These are phyloP conservation scores for Trichoderma atrobrunneum DNA, from an alignment of 2,329 filamentous ascomycete species.

Conservation along the genomic window DNA sequence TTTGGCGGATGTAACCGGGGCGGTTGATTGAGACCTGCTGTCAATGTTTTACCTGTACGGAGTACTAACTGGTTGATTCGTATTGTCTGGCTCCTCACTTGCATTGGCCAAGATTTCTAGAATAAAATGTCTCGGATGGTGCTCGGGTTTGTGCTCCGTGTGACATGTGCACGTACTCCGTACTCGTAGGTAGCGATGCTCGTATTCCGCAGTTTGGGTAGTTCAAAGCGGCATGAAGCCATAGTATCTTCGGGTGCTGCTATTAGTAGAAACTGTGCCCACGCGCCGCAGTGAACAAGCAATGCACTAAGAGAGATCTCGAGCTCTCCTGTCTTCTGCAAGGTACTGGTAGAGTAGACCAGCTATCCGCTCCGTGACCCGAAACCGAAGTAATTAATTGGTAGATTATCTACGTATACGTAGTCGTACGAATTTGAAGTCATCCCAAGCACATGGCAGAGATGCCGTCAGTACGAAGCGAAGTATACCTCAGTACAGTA, in stretches of 20 bases:
- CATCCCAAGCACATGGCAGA: not conserved
- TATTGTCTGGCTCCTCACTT: not conserved
- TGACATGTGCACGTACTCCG: not conserved
- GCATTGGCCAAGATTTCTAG: not conserved
- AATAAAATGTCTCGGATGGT: not conserved
- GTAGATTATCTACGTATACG: not conserved
- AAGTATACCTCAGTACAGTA: not conserved
- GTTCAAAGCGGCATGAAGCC: not conserved
- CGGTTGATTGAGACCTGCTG: not conserved
- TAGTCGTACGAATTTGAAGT: not conserved
- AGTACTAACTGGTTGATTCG: not conserved
- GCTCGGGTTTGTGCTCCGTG: not conserved
- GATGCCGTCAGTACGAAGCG: not conserved
- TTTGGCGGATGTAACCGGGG: slow-evolving; percentile 9
- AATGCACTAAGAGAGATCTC: not conserved
- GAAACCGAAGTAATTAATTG: not conserved
- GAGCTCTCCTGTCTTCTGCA: not conserved
- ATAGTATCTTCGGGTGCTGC: not conserved
- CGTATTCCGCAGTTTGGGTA: not conserved
- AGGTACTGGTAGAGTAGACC: not conserved
- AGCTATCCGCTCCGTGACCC: not conserved
- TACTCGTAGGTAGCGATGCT: not conserved
- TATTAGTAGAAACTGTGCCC: not conserved
- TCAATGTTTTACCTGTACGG: not conserved
- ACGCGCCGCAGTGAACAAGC: not conserved